phyloP scores from a whole-genome alignment of 768 basidiomycete species.

The Termitomyces bulborhizus region DNA sequence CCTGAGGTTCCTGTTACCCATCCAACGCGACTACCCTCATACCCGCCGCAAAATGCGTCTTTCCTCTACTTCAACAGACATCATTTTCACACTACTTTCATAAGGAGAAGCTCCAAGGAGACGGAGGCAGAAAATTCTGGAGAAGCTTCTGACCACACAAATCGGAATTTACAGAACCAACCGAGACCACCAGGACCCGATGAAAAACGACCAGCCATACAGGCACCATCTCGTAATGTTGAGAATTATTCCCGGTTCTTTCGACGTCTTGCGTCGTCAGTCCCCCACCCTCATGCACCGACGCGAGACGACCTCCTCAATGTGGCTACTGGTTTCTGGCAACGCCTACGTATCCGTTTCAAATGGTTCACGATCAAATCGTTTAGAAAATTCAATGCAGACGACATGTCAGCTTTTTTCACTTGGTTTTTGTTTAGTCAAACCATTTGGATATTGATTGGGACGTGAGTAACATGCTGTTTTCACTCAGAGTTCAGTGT shows the following conservation, averaged over 20 bases:
- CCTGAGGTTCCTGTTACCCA: background rate
- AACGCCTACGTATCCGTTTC: constrained; percentile 84
- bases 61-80: background rate
- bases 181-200: background rate
- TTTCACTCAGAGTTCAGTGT: background rate
- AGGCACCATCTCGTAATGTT: constrained; percentile 22
- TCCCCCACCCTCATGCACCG: constrained; percentile 74
- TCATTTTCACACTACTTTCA: constrained; percentile 17
- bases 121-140: background rate
- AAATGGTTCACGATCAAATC: constrained; percentile 96
- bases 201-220: constrained; percentile 1
- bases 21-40: background rate
- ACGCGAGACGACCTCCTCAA: constrained; percentile 86
- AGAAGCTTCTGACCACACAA: background rate
- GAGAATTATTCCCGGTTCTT: constrained; percentile 81
- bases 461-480: constrained; percentile 59
- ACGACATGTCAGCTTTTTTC: constrained; percentile 94
- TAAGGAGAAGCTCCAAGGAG: background rate
- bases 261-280: constrained; percentile 66
- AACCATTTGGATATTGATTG: constrained; percentile 90
- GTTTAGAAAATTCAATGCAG: constrained; percentile 91
- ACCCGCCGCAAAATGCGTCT: background rate
- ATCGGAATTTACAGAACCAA: background rate
- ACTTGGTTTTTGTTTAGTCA: constrained; percentile 97
- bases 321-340: constrained; percentile 86